These are phyloP conservation scores for Suillus luteus DNA, from an alignment of 768 basidiomycete genomes.

Conservation along the genomic window DNA sequence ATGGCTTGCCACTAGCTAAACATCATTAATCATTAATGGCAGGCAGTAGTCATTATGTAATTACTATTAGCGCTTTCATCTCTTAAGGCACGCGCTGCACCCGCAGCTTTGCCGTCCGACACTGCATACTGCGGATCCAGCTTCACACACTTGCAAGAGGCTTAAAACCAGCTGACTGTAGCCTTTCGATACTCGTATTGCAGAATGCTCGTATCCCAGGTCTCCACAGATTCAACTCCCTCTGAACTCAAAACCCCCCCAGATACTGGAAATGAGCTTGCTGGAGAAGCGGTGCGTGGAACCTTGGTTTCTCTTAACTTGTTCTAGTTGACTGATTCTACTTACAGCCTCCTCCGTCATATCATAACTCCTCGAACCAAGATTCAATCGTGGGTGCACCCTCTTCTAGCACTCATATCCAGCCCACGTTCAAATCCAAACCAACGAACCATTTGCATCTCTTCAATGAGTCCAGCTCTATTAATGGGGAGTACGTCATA, in stretches of 20 bases:
- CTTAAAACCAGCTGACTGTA: neutral
- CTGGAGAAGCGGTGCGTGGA: neutral
- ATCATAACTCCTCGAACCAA: slow-evolving; percentile 10
- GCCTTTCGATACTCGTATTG: neutral
- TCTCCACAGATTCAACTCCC: neutral
- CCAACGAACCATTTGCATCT: slow-evolving; percentile 30
- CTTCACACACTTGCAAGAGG: neutral
- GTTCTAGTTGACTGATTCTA: neutral
- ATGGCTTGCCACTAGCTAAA: neutral
- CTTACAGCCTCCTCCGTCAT: slow-evolving; percentile 29
- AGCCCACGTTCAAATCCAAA: slow-evolving; percentile 26
- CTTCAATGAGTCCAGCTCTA: slow-evolving; percentile 4
- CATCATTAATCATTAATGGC: too few relatives aligned
- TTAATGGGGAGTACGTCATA: slow-evolving; percentile 41
- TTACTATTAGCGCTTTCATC: too few relatives aligned
- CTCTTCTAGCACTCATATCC: neutral
- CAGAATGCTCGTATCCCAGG: neutral
- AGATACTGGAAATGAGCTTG: neutral
- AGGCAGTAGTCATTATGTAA: too few relatives aligned
- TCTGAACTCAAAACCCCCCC: neutral
- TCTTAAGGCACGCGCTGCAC: neutral
- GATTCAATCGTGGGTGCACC: neutral
- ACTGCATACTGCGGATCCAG: neutral
- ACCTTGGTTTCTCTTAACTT: neutral
- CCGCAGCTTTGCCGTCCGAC: neutral